A percentile compares a stretch with the other conserved stretches of the same genome.
Conservation (phyloP, 352 stramenopile species). For the Phytophthora hybrid region DNA sequence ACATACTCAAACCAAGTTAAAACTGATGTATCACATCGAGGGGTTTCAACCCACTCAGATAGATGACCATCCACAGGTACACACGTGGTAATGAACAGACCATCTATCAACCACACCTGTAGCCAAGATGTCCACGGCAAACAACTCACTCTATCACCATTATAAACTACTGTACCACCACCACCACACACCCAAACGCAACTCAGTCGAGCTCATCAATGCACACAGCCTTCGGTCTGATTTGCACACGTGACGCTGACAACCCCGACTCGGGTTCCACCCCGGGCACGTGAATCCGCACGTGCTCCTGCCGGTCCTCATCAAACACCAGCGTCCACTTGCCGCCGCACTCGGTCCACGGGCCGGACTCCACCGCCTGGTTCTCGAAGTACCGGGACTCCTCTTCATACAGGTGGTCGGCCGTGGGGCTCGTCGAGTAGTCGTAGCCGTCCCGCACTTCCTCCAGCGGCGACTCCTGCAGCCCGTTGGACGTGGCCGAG, state of each 20-base stretch:
- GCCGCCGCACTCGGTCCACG: constrained; percentile 32
- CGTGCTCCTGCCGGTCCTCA: constrained; percentile 37
- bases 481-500: constrained; percentile 28
- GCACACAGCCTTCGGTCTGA: constrained; percentile 40
- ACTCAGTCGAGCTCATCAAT: constrained; percentile 63
- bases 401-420: constrained; percentile 22
- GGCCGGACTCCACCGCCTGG: constrained; percentile 28
- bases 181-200: background rate
- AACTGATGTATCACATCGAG: constrained; percentile 14
- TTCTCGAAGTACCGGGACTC: constrained; percentile 26
- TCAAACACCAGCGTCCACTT: constrained; percentile 42
- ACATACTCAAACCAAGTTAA: constrained; percentile 7
- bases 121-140: background rate
- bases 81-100: no score
- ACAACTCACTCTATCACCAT: background rate
- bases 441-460: constrained; percentile 15
- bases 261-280: constrained; percentile 23
- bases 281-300: constrained; percentile 30
- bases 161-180: background rate
- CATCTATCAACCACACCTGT: background rate
- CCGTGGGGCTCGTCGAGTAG: constrained; percentile 30
- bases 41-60: no score
- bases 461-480: constrained; percentile 12
- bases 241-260: constrained; percentile 16
- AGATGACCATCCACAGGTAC: no score